Base-by-base conservation (phyloP, 176 grass and related monocot species). In the Eremochloa ophiuroides region DNA sequence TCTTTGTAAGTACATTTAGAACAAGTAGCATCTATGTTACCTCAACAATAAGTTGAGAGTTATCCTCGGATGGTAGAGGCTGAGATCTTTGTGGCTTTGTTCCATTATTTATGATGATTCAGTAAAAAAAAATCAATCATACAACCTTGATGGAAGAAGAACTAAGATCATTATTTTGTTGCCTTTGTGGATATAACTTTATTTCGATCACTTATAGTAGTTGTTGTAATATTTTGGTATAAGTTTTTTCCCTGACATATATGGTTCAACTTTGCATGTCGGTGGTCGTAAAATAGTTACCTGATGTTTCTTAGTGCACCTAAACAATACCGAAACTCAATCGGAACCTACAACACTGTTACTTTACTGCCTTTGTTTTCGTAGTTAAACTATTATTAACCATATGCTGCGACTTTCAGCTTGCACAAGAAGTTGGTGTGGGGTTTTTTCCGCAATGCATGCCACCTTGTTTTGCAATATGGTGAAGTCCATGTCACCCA, bases 401-500 rank as follows among this genome's bases (percentile, higher is more conserved):
- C 41, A 27, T 64, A 55, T 69, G 3, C n/a, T 79, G 30, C 35
- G 8, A 64, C 35, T 43, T 82, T 30, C 61, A 94, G 92, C 1
- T 66, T 23, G 83, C 89, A 91, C 44, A 78, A 40, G 48, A 1
- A 73, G 16, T 71, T 94, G 29, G 50, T 94, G 40, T 23, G 7
- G 60, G 71, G 33, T 2, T 94, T 91, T 66, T 86, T 94, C 71
- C 26, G 2, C 44, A 91, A 86, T 50, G 82, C 89, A 7, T 34
- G 83, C 40, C 76, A 58, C 69, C 87, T 94, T 77, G 69, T 94
- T 55, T 63, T 59, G 70, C 26, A 48, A 29, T 13, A 71, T 7
- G 88, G 92, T 26, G 86, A 89, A 88, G 71, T 89, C 59, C 92
- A 94, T 6, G 27, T 94, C 5, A 87, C 80, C 50, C 83, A 91